Evolutionary conservation across 306 rosid genomes (phyloP).

Genomic region (Carpinus fangiana): DNA sequence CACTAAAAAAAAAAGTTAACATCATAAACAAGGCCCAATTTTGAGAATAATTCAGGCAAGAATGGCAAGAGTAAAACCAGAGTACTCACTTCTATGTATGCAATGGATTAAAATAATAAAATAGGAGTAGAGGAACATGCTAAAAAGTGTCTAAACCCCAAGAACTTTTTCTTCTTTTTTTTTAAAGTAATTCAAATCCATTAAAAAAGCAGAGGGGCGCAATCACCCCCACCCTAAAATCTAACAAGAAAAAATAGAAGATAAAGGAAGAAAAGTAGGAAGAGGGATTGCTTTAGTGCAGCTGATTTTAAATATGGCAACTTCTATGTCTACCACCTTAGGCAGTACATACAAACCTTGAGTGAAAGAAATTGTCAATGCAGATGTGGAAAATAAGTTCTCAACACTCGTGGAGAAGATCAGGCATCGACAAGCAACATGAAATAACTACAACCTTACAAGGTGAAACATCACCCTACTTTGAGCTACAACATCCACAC

Average conservation of each 20-base stretch:
- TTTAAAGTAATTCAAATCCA: no score
- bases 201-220: no score
- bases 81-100: neutral
- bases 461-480: neutral
- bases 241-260: neutral
- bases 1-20: neutral
- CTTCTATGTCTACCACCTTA: neutral
- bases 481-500: neutral
- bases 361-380: neutral
- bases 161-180: neutral
- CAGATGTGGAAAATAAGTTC: neutral
- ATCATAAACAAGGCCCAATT: neutral
- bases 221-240: neutral
- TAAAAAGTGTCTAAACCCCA: neutral
- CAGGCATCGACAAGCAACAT: neutral
- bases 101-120: neutral
- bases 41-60: conserved; percentile 3
- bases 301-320: neutral
- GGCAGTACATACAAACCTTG: neutral
- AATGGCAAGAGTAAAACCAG: neutral
- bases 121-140: neutral
- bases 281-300: neutral
- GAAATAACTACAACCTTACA: neutral
- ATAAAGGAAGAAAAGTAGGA: neutral
- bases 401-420: neutral